A percentile compares a stretch with the other conserved stretches of the same genome.
Conservation (phyloP, 2,329 filamentous ascomycete genomes). For the Calonectria hawksworthii region DNA sequence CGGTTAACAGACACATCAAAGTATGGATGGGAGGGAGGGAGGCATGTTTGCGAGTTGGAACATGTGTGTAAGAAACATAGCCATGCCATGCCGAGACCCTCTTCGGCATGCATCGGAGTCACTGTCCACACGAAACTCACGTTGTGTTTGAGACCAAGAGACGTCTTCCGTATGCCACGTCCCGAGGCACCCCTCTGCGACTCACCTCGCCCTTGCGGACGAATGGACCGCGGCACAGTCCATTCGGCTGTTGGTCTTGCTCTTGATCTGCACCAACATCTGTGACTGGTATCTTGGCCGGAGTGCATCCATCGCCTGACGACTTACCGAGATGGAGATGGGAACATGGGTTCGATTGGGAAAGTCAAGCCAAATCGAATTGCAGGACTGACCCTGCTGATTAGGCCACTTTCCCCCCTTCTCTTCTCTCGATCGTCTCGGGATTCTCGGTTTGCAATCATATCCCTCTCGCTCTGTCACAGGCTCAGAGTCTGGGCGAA, state of each 20-base stretch:
- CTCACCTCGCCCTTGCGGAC: not conserved
- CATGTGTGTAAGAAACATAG: not conserved
- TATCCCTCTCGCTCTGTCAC: constrained; percentile 7
- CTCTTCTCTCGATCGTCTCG: not conserved
- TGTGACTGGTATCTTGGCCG: not conserved
- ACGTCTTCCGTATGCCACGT: not conserved
- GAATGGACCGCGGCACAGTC: not conserved
- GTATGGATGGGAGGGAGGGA: not conserved
- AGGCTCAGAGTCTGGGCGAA: constrained; percentile 4
- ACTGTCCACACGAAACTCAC: constrained; percentile 4
- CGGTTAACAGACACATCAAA: not conserved
- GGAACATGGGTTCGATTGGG: constrained; percentile 26
- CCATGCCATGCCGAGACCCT: constrained; percentile 6
- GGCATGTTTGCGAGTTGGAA: not conserved
- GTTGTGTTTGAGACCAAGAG: constrained; percentile 3
- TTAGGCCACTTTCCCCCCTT: not conserved
- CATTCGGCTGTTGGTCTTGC: not conserved
- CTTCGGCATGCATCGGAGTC: not conserved
- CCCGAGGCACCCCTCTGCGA: not conserved
- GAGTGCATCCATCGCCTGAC: not conserved
- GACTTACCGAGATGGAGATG: constrained; percentile 23
- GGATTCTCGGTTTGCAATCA: not conserved
- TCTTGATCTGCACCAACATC: not conserved
- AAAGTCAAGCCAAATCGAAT: constrained; percentile 12
- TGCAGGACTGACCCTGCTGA: not conserved